Evolutionary conservation across 371 early-diverging fungal genomes (phyloP).

Genomic region (Mucor ambiguus): DNA sequence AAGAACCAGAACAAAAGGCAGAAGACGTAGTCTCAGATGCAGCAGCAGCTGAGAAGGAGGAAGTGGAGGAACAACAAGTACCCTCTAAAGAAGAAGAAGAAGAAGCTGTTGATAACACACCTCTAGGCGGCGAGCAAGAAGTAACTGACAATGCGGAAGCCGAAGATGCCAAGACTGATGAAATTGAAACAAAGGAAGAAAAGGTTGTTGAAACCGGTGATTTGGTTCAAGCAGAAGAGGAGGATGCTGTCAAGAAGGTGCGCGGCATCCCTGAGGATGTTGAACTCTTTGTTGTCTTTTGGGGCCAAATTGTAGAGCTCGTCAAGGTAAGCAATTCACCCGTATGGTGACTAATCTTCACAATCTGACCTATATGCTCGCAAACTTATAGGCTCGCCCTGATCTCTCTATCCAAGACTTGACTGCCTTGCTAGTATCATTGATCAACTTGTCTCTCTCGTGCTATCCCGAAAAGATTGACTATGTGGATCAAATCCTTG

Average conservation of each 20-base stretch:
- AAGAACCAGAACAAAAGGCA: background rate
- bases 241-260: conserved; percentile 32
- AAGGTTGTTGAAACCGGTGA: conserved; percentile 26
- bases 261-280: conserved; percentile 85
- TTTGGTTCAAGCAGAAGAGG: conserved; percentile 13
- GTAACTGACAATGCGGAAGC: conserved; percentile 18
- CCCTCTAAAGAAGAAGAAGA: conserved; percentile 22
- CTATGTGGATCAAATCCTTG: conserved; percentile 86
- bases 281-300: conserved; percentile 90
- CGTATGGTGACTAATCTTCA: background rate
- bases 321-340: conserved; percentile 61
- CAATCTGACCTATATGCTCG: background rate
- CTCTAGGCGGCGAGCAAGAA: conserved; percentile 16
- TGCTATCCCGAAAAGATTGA: conserved; percentile 87
- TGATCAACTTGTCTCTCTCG: conserved; percentile 83
- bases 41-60: no score
- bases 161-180: conserved; percentile 28
- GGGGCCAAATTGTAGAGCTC: conserved; percentile 88
- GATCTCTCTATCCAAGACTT: conserved; percentile 89
- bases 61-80: conserved; percentile 22
- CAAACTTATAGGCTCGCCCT: conserved; percentile 68
- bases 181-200: background rate
- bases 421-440: conserved; percentile 81
- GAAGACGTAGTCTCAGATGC: background rate
- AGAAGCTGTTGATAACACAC: background rate